Base-by-base conservation (phyloP, 176 grass and related monocot genomes). In the Musa acuminata region DNA sequence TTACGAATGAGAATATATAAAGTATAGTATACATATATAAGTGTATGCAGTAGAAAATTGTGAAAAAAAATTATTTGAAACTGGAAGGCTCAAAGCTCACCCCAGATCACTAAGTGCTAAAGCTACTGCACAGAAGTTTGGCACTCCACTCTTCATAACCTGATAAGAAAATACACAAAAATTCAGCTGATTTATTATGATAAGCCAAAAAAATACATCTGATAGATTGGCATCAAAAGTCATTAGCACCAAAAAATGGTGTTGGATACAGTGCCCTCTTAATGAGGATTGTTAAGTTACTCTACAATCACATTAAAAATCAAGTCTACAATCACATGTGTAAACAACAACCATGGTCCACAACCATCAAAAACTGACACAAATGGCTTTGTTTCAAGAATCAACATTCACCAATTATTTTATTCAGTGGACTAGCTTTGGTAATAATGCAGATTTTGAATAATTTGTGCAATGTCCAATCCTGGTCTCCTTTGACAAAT, bases 71-170 rank as follows among this genome's bases (percentile, higher is more conserved):
- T 52, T 23, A 65, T 54, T 52, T 79, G 26, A 70, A 79, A 25
- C 11, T 71, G 8, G 76, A 86, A 14, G 26, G 77, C 24, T 59
- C 16, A 75, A 62, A 77, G 74, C 71, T 84, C 87, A 98, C 90
- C 94, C 94, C 82, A 93, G 83, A 85, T 98, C 90, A 75, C 78
- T 81, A 68, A 98, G 88, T 72, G 90, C 88, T 89, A 98, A 89
- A 80, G 94, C 94, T 82, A 98, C 94, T 68, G 88, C 87, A 78
- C 90, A 98, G 72, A 98, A 98, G 80, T 98, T 98, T 64, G 90
- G 94, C 63, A 93, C 73, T 82, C 94, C 94, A 49, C 94, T 98
- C 89, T 84, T 90, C 68, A 89, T 93, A 66, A 93, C 94, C 90
- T 98, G 80, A 80, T 62, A n/a, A 80, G 70, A 71, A 67, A 19